Base-by-base conservation (phyloP, 2,329 filamentous ascomycete genomes). In the Fusarium burgessii region DNA sequence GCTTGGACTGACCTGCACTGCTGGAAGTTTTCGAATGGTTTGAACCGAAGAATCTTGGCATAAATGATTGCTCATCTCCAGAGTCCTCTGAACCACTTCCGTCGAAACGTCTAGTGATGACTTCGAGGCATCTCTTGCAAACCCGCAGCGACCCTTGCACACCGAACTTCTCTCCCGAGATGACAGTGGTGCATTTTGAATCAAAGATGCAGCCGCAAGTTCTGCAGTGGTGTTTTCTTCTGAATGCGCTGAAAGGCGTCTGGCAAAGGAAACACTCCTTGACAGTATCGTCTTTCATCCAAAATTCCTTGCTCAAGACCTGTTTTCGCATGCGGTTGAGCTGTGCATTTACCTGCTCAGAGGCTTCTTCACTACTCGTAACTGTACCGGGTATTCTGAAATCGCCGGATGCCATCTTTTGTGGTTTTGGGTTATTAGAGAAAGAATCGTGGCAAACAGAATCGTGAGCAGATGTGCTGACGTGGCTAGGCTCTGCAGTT, bases 161-260 rank as follows among this genome's bases (percentile, higher is more conserved):
- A 18, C 94, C 95, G 79, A 99, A 98, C 52, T 91, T 90, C 70
- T 92, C 89, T 9, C 95, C 96, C 9, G 94, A 89, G 27, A 98
- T 93, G n/a, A 95, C 90, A 8, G 92, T 92, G 1, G 95, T 99
- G 81, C 96, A 99, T 80, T 97, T 97, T 7, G 93, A 93, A 80
- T 98, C 96, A 77, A 99, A 99, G 46, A 99, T 99, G 77, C 97
- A 97, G n/a, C 96, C 96, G 78, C 96, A 99, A 1, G 90, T 93
- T 67, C 97, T 91, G 80, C 96, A 99, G 80, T 99, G 96, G 79
- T 99, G 96, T 78, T 99, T 99, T 71, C 96, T 90, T 64, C 96
- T 89, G 78, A 98, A 98, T 2, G 95, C 96, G 1, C 94, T 94
- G 77, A 99, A 99, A 4, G 93, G 88, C 63, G 93, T 92, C 46